Base-by-base conservation (phyloP, 768 basidiomycete species). In the Lactarius sp. region DNA sequence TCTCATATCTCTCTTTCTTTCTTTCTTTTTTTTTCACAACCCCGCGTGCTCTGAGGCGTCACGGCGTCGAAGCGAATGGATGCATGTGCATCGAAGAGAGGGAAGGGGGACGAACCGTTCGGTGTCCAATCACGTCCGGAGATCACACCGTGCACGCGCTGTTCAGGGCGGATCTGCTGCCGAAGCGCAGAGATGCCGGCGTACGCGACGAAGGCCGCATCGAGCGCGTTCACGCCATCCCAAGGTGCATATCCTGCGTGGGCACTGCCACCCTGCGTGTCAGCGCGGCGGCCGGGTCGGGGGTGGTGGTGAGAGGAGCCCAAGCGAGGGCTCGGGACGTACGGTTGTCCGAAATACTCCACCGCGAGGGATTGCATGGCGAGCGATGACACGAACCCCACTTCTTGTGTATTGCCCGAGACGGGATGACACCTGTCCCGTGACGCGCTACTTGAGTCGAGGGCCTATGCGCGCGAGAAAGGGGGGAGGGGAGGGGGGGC, bases 161-260 rank as follows among this genome's bases (percentile, higher is more conserved):
- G 82, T 52, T 86, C 83, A 0, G 94, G 93, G 72, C 86, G 85
- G 63, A 93, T 85, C 75, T 96, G 94, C 73, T 96, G 94, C 13
- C 94, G 83, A 52, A 96, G 79, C 27, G 85, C 84, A 3, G 92
- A 87, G 47, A 96, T 80, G 52, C 83, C 80, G 8, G 86, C 84
- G 72, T 95, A 94, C 0, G 92, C 88, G 9, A 92, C 75, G 71
- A 94, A 88, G 0, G 92, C 92, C 0, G 94, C 94, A 70, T 95
- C 94, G 50, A 92, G 81, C 13, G 92, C 91, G 70, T 94, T 94
- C 47, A 81, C 82, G 27, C 88, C 92, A 73, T 94, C 90, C 88
- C 92, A 94, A 4, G 92, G 92, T 12, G 88, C 83, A 39, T 80
- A 81, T n/a, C 85, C 86, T 16, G 90, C 90, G 69, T 92, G 90